Evolutionary conservation across 306 rosid species (phyloP).

Genomic region (Cucumis cinereus): DNA sequence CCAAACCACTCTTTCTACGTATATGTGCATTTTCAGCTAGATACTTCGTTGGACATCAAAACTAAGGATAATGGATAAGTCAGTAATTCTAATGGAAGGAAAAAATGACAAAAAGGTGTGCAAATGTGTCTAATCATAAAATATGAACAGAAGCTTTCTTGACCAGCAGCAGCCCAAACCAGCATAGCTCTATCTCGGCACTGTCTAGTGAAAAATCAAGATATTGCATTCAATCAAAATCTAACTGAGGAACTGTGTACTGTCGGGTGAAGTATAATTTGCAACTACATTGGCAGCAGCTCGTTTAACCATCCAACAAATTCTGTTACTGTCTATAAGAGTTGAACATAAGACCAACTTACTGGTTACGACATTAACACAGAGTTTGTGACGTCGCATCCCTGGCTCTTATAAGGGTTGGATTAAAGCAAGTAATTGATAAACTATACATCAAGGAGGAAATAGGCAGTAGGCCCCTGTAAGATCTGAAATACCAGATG

Average conservation of each 20-base stretch:
- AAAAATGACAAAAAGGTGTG: not conserved
- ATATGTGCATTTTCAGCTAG: not conserved
- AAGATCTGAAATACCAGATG: not conserved
- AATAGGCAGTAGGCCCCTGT: not conserved
- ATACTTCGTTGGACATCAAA: not conserved
- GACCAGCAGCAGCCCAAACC: not conserved
- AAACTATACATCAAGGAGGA: not conserved
- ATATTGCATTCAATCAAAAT: not conserved
- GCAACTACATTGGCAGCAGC: not conserved
- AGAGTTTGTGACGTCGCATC: not conserved
- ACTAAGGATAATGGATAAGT: not conserved
- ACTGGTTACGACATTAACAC: not conserved
- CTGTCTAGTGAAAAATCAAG: not conserved
- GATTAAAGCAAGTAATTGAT: not conserved
- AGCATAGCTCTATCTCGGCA: not conserved
- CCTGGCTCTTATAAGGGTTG: not conserved
- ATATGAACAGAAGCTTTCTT: not conserved
- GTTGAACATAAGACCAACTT: not conserved
- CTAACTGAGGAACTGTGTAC: not conserved
- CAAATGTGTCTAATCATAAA: not conserved
- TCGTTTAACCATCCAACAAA: not conserved
- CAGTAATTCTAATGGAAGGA: not conserved
- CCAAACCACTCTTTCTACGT: not conserved
- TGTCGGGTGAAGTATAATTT: not conserved
- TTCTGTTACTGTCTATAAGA: not conserved